Evolutionary conservation across 495 filamentous ascomycete genomes (phyloP), one percentile per base, ranked within the genome.

Genomic region (Trichoderma parareesei): DNA sequence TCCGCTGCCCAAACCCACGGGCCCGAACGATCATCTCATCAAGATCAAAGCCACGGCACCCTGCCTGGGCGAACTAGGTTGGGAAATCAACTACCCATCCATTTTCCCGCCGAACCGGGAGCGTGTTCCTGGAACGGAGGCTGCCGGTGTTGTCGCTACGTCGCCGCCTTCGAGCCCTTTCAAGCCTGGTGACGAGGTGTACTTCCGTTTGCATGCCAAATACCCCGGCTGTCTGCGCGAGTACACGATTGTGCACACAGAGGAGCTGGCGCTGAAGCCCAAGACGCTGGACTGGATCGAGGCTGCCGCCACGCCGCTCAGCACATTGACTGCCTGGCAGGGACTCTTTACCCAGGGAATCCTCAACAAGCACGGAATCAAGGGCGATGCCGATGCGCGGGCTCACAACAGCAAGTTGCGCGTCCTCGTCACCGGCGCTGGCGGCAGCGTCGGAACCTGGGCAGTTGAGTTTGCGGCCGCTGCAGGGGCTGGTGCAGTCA

Each of bases 381-480:
- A 64, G 18, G 71, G 69, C 49, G 69, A 71, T 35, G 66, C 33
- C 6, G 80, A 73, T 55, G 83, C 83, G 14, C 69, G 79, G 5
- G 75, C 73, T 35, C 77, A 78, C 8, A 81, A 85, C 68, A 78
- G 82, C 59, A 76, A 76, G 48, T 49, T 68, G 76, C 78, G 84
- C 0, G 79, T 91, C 55, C 85, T 90, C 68, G 80, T 91, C 63
- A 88, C 89, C 63, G 88, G 84, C 14, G 88, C 86, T 4, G 85
- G 81, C 2, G 87, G 84, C 2, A 80, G 81, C 3, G 81, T 85
- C 5, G 85, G 85, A 2, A 74, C 79, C 40, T 86, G 83, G 85
- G 71, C 79, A 14, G 74, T 83, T 64, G 85, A 87, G 72, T 68
- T 88, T 37, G 85, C 82, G 6, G 72, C 66, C 41, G 62, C 77